Percentiles rank a stretch among this genome's conserved stretches.
Conservation (phyloP, 306 rosid genomes). For the Corylus avellana region DNA sequence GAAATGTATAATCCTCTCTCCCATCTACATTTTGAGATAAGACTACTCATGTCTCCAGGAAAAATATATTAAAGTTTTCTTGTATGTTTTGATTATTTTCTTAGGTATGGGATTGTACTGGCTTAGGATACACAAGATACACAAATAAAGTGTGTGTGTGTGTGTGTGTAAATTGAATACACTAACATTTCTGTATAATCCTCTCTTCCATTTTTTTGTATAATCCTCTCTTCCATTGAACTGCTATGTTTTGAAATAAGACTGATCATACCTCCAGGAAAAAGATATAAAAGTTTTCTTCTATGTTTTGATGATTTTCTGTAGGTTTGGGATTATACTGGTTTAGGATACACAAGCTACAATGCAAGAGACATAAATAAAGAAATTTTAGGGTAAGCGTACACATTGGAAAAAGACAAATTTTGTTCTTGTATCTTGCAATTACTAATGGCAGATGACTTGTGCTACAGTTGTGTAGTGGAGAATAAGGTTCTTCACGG, state of each 20-base stretch:
- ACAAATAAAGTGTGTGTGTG: conserved; percentile 51
- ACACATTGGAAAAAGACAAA: conserved; percentile 16
- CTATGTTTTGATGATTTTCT: conserved; percentile 20
- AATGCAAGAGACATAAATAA: conserved; percentile 77
- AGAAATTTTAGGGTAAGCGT: conserved; percentile 80
- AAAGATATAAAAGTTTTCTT: not conserved
- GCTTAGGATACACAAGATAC: conserved; percentile 79
- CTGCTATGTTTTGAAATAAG: not conserved
- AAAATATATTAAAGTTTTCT: not conserved
- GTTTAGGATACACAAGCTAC: conserved; percentile 83
- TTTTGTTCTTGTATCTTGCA: conserved; percentile 7
- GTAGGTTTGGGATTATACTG: conserved; percentile 97
- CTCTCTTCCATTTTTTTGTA: not conserved
- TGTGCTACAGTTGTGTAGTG: conserved; percentile 72
- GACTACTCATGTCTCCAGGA: not conserved
- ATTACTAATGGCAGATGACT: conserved; percentile 32
- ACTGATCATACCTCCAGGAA: not conserved
- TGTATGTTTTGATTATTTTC: conserved; percentile 14
- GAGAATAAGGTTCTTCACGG: conserved; percentile 85
- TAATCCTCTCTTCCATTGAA: not conserved
- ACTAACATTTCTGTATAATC: not conserved
- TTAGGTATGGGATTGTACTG: conserved; percentile 96
- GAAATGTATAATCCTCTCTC: not conserved
- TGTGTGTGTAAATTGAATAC: not conserved
- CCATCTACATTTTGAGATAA: not conserved